These are phyloP conservation scores for Elsinoe necatrix DNA, from an alignment of 2,329 filamentous ascomycete species.

Conservation along the genomic window DNA sequence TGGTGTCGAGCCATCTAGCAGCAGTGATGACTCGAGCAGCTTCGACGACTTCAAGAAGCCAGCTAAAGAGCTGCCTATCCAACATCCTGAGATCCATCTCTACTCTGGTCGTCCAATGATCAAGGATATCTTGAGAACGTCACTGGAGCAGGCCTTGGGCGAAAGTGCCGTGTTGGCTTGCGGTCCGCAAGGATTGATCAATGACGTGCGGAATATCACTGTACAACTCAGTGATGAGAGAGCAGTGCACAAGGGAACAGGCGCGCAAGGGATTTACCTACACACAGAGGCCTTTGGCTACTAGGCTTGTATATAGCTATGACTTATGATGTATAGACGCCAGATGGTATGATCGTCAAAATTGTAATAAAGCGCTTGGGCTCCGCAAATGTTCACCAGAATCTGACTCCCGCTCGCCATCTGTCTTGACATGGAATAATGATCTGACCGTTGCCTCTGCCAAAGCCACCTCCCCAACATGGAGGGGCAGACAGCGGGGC, in stretches of 20 bases:
- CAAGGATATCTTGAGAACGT: slow-evolving; percentile 44
- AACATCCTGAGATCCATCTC: slow-evolving; percentile 32
- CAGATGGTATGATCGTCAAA: background rate
- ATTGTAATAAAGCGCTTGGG: too few relatives aligned
- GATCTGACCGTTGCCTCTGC: too few relatives aligned
- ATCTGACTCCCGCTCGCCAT: too few relatives aligned
- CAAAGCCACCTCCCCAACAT: too few relatives aligned
- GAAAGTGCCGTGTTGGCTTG: slow-evolving; percentile 58
- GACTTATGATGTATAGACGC: slow-evolving; percentile 11
- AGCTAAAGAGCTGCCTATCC: slow-evolving; percentile 18
- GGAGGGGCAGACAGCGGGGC: slow-evolving; percentile 7
- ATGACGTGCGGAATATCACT: slow-evolving; percentile 48
- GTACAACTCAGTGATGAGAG: slow-evolving; percentile 54
- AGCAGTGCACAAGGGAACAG: slow-evolving; percentile 58
- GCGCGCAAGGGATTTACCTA: slow-evolving; percentile 55
- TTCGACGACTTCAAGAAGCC: slow-evolving; percentile 14
- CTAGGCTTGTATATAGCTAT: slow-evolving; percentile 13
- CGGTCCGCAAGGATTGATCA: slow-evolving; percentile 47
- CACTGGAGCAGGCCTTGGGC: slow-evolving; percentile 51
- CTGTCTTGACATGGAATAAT: too few relatives aligned
- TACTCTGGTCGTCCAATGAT: slow-evolving; percentile 46
- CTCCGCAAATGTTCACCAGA: too few relatives aligned
- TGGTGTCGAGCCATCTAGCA: slow-evolving; percentile 20
- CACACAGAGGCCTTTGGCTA: slow-evolving; percentile 52
- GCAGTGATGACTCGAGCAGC: slow-evolving; percentile 18